phyloP scores from a whole-genome alignment of 257 asterid genomes.

The Cynanchum wilfordii region DNA sequence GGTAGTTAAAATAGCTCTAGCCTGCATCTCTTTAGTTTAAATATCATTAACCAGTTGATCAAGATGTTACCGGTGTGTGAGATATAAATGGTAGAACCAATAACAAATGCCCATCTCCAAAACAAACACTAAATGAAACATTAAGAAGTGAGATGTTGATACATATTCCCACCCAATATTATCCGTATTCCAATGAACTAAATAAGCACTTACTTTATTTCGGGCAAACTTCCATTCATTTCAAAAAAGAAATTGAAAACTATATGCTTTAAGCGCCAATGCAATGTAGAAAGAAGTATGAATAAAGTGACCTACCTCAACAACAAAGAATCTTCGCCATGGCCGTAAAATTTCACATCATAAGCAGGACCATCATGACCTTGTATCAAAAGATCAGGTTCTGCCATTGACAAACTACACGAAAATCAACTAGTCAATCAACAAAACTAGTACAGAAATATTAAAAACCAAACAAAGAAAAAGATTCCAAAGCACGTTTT shows the following conservation, averaged over 20 bases:
- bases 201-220: not conserved
- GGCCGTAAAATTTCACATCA: conserved; percentile 71
- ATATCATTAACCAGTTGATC: not conserved
- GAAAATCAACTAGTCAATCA: conserved; percentile 11
- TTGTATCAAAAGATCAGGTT: conserved; percentile 54
- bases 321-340: conserved; percentile 59
- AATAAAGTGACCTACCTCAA: conserved; percentile 46
- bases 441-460: not conserved
- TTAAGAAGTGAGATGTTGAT: not conserved
- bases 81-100: not conserved
- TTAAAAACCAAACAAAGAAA: not conserved
- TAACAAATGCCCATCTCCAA: not conserved
- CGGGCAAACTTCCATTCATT: not conserved
- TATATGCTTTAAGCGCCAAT: not conserved
- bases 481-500: not conserved
- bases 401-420: conserved; percentile 64
- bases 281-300: not conserved
- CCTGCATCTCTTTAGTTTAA: not conserved
- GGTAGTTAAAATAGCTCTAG: not conserved
- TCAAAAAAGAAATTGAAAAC: not conserved
- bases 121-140: not conserved
- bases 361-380: conserved; percentile 97
- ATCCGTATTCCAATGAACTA: not conserved
- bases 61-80: not conserved
- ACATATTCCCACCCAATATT: not conserved